Evolutionary conservation across 768 basidiomycete genomes (phyloP).

Genomic region (Trichaptum fuscoviolaceum): DNA sequence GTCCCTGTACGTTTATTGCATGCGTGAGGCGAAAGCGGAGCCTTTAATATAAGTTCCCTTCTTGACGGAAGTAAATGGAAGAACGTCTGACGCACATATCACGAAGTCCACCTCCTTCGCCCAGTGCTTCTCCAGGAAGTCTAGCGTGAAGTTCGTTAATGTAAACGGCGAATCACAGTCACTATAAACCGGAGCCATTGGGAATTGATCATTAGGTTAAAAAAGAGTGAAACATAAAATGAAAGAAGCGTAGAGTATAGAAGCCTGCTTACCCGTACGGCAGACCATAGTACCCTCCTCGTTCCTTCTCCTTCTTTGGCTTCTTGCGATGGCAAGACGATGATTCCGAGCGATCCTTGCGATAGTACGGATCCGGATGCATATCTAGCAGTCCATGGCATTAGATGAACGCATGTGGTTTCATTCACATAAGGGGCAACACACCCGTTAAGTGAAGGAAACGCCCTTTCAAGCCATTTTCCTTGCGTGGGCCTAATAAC

Average conservation of each 20-base stretch:
- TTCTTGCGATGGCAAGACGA: slow-evolving; percentile 63
- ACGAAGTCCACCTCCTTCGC: slow-evolving; percentile 85
- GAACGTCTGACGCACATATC: slow-evolving; percentile 48
- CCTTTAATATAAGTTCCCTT: too few relatives aligned
- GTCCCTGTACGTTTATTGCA: slow-evolving; percentile 45
- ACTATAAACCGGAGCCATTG: slow-evolving; percentile 26
- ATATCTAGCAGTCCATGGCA: slow-evolving; percentile 39
- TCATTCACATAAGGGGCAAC: too few relatives aligned
- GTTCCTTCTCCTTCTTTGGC: slow-evolving; percentile 46
- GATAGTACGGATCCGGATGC: slow-evolving; percentile 74
- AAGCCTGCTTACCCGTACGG: slow-evolving; percentile 52
- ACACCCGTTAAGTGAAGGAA: slow-evolving; percentile 66
- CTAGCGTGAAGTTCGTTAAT: slow-evolving; percentile 78
- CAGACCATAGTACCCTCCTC: slow-evolving; percentile 60
- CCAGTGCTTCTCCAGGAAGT: slow-evolving; percentile 77
- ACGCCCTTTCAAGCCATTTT: slow-evolving; percentile 46
- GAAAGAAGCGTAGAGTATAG: slow-evolving; percentile 2
- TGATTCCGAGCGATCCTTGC: slow-evolving; percentile 41
- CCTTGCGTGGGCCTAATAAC: not conserved
- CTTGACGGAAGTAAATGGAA: too few relatives aligned
- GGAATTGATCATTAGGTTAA: not conserved
- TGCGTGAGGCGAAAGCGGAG: not conserved
- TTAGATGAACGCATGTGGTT: too few relatives aligned
- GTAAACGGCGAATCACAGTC: slow-evolving; percentile 78
- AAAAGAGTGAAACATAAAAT: not conserved